These are phyloP conservation scores for Begonia loranthoides DNA, from an alignment of 306 rosid species.

Conservation along the genomic window DNA sequence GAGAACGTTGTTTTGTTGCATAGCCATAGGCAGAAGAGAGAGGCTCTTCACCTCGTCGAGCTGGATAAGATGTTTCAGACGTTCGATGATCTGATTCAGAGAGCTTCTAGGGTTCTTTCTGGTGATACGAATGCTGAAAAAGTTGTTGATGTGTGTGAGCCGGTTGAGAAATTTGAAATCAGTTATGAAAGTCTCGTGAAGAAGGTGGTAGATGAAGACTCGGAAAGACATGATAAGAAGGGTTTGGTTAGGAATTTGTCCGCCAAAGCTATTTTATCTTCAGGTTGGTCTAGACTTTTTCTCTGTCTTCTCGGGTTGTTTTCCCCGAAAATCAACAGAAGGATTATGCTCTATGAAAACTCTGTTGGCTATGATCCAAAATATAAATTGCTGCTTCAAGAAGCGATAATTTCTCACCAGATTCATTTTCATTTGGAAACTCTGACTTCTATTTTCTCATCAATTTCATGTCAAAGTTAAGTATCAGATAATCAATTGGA, in stretches of 20 bases:
- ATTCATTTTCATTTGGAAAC: no score
- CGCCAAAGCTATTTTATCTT: slow-evolving; percentile 14
- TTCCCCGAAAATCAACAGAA: slow-evolving; percentile 1
- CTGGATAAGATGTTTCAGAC: slow-evolving; percentile 41
- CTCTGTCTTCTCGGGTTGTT: neutral
- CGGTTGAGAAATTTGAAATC: slow-evolving; percentile 15
- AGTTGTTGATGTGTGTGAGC: slow-evolving; percentile 12
- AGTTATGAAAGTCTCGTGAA: slow-evolving; percentile 25
- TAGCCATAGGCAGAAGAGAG: slow-evolving; percentile 44
- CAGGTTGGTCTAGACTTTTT: slow-evolving; percentile 30
- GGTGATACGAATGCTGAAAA: slow-evolving; percentile 23
- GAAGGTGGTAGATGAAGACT: slow-evolving; percentile 16
- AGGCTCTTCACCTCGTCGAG: slow-evolving; percentile 46
- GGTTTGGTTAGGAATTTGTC: slow-evolving; percentile 25
- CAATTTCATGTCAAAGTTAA: no score
- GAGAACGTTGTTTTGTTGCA: slow-evolving; percentile 42
- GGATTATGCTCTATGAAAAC: no score
- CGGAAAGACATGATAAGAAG: slow-evolving; percentile 13
- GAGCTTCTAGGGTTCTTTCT: slow-evolving; percentile 52
- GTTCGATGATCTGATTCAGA: slow-evolving; percentile 67
- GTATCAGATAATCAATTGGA: no score
- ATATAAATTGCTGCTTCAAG: no score
- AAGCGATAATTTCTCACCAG: no score
- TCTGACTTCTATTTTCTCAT: no score
- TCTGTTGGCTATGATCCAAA: no score